These are phyloP conservation scores for Daldinia sp. DNA, from an alignment of 2,329 filamentous ascomycete genomes.

Conservation along the genomic window DNA sequence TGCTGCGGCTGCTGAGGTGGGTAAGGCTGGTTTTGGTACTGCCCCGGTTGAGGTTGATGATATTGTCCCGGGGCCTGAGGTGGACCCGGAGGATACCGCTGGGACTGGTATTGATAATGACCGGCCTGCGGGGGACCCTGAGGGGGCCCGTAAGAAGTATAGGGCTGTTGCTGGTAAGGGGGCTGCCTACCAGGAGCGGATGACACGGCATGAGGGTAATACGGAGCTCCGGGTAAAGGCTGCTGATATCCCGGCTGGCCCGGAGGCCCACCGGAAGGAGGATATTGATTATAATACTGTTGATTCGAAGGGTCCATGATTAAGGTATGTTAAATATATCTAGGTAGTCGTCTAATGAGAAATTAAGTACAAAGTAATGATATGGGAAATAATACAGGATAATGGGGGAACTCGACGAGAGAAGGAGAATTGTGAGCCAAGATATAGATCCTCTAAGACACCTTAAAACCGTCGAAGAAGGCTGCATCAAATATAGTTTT, in stretches of 20 bases:
- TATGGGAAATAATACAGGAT: neutral
- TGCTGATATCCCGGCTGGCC: conserved; percentile 15
- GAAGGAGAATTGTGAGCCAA: neutral
- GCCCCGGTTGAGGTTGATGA: neutral
- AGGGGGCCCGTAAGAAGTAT: conserved; percentile 14
- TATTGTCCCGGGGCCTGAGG: conserved; percentile 16
- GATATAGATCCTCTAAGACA: neutral
- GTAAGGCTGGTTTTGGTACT: conserved; percentile 23
- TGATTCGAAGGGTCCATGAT: conserved; percentile 21
- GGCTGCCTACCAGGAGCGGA: conserved; percentile 14
- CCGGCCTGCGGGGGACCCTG: conserved; percentile 10
- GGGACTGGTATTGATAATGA: conserved; percentile 23
- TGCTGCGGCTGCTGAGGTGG: conserved; percentile 15
- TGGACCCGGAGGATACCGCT: conserved; percentile 12
- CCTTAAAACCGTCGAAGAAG: neutral
- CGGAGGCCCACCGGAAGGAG: conserved; percentile 10
- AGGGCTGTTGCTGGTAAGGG: conserved; percentile 18
- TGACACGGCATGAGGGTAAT: conserved; percentile 12
- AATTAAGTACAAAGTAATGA: too few relatives aligned
- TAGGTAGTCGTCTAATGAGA: neutral
- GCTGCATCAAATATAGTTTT: neutral
- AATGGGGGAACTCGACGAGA: neutral
- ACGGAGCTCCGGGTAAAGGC: conserved; percentile 10
- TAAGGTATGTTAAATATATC: neutral
- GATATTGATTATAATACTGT: conserved; percentile 20